phyloP scores from a whole-genome alignment of 2,329 filamentous ascomycete genomes.

The Epichloe elymi region DNA sequence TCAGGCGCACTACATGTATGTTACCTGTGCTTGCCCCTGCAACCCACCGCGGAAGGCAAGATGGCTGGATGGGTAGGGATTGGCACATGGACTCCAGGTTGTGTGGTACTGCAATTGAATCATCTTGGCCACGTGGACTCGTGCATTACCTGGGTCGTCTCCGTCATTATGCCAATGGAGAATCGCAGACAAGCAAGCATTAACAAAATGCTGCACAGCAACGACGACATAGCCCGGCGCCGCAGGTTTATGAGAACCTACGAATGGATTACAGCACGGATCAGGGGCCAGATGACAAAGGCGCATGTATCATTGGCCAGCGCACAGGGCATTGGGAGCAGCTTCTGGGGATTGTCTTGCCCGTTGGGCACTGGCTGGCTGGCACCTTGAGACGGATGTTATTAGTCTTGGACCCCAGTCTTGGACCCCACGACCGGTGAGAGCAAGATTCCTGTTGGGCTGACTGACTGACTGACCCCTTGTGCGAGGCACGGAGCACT shows the following conservation, averaged over 20 bases:
- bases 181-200: too few relatives aligned
- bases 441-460: slow-evolving; percentile 2
- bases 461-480: neutral
- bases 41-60: neutral
- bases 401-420: neutral
- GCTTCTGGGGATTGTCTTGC: neutral
- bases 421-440: slow-evolving; percentile 7
- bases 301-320: neutral
- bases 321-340: neutral
- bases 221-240: neutral
- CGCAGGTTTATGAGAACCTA: neutral
- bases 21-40: neutral
- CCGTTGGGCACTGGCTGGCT: neutral
- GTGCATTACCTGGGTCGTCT: neutral
- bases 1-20: neutral
- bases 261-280: neutral
- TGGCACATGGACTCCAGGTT: slow-evolving; percentile 52
- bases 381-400: neutral
- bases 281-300: neutral
- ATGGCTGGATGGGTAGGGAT: slow-evolving; percentile 20
- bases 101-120: neutral
- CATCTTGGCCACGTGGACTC: slow-evolving; percentile 3
- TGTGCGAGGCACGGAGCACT: slow-evolving; percentile 4
- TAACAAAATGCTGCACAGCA: too few relatives aligned
- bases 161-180: neutral